Base-by-base conservation (phyloP, 371 early-diverging fungal genomes). In the Funneliformis caledonium region DNA sequence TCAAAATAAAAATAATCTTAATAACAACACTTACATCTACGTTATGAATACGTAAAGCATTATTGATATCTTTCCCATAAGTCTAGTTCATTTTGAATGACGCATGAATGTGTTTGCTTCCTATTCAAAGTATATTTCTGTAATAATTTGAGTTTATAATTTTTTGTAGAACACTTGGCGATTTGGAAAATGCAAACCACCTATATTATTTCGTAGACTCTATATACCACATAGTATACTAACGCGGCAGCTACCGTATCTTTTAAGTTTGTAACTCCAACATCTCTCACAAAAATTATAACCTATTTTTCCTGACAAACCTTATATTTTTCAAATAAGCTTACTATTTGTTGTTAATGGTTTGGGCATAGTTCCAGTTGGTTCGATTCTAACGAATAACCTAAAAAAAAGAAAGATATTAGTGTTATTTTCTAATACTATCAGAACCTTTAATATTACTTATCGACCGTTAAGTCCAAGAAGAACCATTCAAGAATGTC, bases 101-200 rank as follows among this genome's bases (percentile, higher is more conserved):
- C 95, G 90, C 99, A 99, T 99, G 84, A 99, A 99, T 88, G 99
- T 99, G 69, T 90, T 88, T 4, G 99, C 97, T 85, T 99, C 99
- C 92, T 97, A 81, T 67, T 72, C 31, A 52, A n/a, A 56, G 26
- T 43, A 59, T 69, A 69, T 42, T 69, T 69, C 43, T 43, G 69
- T 69, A 68, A 43, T 48, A 61, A 8, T 67, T 43, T 7, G 45
- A 74, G n/a, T 26, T 56, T 61, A 37, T 33, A 26, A 52, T 64
- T 64, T 26, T 37, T 37, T 43, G 8, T 4, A 50, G 45, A 48
- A 26, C 26, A 45, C 48, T 69, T 43, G 19, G 69, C 43, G 45
- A 37, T 42, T 45, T 69, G 45, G 45, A 69, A 69, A 68, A 16
- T 19, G 45, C 59, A 31, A 56, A 67, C 74, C 86, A 93, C 95